phyloP scores from a whole-genome alignment of 768 basidiomycete species.

The Pilatotrama ljubarskyi region DNA sequence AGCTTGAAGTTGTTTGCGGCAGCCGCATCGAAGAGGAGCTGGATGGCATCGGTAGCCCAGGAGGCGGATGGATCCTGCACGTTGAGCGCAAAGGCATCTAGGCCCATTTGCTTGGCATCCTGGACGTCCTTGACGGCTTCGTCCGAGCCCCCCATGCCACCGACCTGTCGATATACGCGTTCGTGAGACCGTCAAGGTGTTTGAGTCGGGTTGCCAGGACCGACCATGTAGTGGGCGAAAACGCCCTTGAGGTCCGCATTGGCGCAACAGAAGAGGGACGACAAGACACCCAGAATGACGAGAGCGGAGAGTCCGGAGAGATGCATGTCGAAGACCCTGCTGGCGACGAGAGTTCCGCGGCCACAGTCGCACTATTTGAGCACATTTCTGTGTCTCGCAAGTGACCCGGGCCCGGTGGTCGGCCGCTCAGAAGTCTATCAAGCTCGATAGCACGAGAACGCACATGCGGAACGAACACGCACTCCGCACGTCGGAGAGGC shows the following conservation, averaged over 20 bases:
- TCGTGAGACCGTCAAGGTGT: neutral
- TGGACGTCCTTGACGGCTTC: slow-evolving; percentile 13
- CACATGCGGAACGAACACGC: too few relatives aligned
- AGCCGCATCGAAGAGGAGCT: slow-evolving; percentile 35
- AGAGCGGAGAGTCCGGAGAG: neutral
- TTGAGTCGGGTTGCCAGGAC: neutral
- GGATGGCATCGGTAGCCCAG: neutral
- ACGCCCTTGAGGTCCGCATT: slow-evolving; percentile 2
- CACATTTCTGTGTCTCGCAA: too few relatives aligned
- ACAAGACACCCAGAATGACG: neutral
- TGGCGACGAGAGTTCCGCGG: too few relatives aligned
- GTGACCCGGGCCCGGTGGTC: too few relatives aligned
- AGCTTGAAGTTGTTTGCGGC: slow-evolving; percentile 45
- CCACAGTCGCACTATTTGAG: too few relatives aligned
- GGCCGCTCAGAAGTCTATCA: too few relatives aligned
- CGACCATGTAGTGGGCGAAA: slow-evolving; percentile 1
- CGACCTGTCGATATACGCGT: neutral
- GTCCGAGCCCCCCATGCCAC: slow-evolving; percentile 5
- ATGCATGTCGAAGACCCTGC: neutral
- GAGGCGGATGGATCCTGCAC: slow-evolving; percentile 30
- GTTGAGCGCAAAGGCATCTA: slow-evolving; percentile 59
- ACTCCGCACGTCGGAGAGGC: too few relatives aligned
- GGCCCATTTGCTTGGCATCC: slow-evolving; percentile 25
- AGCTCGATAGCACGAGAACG: too few relatives aligned
- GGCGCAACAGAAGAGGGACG: neutral